These are phyloP conservation scores for Crithidia brevicula DNA, from an alignment of 208 protist genomes.

Conservation along the genomic window DNA sequence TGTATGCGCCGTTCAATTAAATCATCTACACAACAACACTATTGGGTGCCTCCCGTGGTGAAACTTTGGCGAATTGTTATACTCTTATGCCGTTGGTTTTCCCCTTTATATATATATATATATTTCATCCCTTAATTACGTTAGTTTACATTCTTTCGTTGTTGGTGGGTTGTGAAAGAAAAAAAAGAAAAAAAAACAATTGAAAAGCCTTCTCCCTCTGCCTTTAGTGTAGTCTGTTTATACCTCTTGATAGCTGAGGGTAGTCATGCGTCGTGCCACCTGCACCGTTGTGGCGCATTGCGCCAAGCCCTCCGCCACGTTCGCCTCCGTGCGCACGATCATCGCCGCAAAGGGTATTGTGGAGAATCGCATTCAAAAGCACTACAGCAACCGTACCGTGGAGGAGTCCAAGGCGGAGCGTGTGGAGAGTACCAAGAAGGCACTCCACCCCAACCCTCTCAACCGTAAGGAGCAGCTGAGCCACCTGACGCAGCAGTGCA, in stretches of 20 bases:
- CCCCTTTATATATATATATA: too few relatives aligned
- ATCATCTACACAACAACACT: too few relatives aligned
- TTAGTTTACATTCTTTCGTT: too few relatives aligned
- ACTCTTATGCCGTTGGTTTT: too few relatives aligned
- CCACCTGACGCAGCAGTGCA: conserved; percentile 86
- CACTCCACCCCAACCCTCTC: conserved; percentile 69
- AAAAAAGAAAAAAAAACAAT: too few relatives aligned
- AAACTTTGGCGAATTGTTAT: too few relatives aligned
- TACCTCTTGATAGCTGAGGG: too few relatives aligned
- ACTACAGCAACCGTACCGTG: conserved; percentile 85
- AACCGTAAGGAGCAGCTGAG: conserved; percentile 88
- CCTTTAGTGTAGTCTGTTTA: too few relatives aligned
- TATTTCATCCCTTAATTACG: too few relatives aligned
- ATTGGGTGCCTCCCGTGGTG: too few relatives aligned
- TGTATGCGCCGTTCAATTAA: too few relatives aligned
- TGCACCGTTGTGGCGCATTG: conserved; percentile 11
- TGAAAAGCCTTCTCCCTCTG: too few relatives aligned
- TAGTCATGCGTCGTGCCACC: conserved; percentile 22
- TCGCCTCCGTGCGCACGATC: conserved; percentile 40
- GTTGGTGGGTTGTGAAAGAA: not conserved
- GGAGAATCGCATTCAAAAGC: conserved; percentile 85
- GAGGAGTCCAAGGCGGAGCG: conserved; percentile 74
- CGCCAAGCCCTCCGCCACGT: not conserved
- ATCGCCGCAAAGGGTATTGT: conserved; percentile 88
- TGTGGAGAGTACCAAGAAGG: conserved; percentile 51